Evolutionary conservation across 2,329 filamentous ascomycete species (phyloP).

Genomic region (Colletotrichum aenigma): DNA sequence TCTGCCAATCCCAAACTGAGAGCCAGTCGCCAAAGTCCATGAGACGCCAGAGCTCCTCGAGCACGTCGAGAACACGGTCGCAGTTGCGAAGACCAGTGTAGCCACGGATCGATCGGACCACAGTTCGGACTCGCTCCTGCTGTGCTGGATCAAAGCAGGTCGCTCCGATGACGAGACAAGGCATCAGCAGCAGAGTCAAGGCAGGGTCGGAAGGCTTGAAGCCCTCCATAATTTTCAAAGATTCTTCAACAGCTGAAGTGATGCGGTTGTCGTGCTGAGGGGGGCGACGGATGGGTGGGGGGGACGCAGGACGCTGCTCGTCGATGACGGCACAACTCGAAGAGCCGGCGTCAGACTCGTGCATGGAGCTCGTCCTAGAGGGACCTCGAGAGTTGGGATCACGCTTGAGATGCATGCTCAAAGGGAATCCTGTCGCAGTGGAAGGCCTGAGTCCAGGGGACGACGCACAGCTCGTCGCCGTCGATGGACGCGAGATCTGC

Average conservation of each 20-base stretch:
- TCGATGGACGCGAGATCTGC: conserved; percentile 20
- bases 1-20: conserved; percentile 69
- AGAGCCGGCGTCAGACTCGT: conserved; percentile 29
- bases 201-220: conserved; percentile 62
- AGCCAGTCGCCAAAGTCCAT: conserved; percentile 64
- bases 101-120: conserved; percentile 54
- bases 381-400: conserved; percentile 35
- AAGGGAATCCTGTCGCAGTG: conserved; percentile 13
- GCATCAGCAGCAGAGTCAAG: conserved; percentile 64
- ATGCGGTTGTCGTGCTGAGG: conserved; percentile 56
- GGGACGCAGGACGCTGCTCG: conserved; percentile 36
- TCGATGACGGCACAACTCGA: conserved; percentile 9
- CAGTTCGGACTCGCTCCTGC: conserved; percentile 54
- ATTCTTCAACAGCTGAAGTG: conserved; percentile 60
- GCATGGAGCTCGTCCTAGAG: conserved; percentile 44
- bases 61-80: conserved; percentile 55
- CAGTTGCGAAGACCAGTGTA: conserved; percentile 67
- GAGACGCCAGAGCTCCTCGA: conserved; percentile 63
- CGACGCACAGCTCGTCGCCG: conserved; percentile 35
- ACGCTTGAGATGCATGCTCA: conserved; percentile 30
- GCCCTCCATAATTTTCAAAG: conserved; percentile 56
- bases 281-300: conserved; percentile 51
- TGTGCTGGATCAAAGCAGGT: conserved; percentile 59
- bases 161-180: conserved; percentile 65
- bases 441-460: conserved; percentile 32